phyloP scores from a whole-genome alignment of 2,329 filamentous ascomycete genomes.

The Ophiosphaerella herpotricha region DNA sequence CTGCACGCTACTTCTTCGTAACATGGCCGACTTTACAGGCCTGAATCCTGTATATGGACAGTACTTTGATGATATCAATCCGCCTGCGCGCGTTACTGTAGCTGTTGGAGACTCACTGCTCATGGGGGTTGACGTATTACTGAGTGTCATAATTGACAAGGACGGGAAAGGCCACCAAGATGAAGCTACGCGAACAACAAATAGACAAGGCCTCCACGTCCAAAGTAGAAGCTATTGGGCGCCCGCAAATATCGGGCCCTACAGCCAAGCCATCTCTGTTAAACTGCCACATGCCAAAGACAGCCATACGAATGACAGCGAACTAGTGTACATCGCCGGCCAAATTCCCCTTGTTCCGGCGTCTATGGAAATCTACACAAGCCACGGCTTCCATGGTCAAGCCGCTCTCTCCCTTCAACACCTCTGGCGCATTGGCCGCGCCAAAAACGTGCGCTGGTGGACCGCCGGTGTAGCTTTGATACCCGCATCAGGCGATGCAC shows the following conservation, averaged over 20 bases:
- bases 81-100: constrained; percentile 83
- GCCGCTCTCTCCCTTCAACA: constrained; percentile 81
- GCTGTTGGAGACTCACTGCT: constrained; percentile 74
- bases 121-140: constrained; percentile 62
- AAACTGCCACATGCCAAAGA: constrained; percentile 42
- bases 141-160: constrained; percentile 55
- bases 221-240: constrained; percentile 97
- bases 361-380: constrained; percentile 67
- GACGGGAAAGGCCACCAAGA: constrained; percentile 25
- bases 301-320: constrained; percentile 14
- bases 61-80: constrained; percentile 77
- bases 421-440: constrained; percentile 78
- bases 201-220: constrained; percentile 72
- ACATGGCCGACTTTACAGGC: constrained; percentile 76
- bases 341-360: constrained; percentile 88
- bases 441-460: constrained; percentile 76
- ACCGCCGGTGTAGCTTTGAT: constrained; percentile 67
- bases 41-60: constrained; percentile 78
- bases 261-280: constrained; percentile 81
- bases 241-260: constrained; percentile 95
- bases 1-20: constrained; percentile 71
- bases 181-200: background rate
- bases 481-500: constrained; percentile 6
- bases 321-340: constrained; percentile 73
- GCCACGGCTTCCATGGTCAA: constrained; percentile 58